phyloP scores from a whole-genome alignment of 106 monocot genomes.

The Dioscorea dumetorum region DNA sequence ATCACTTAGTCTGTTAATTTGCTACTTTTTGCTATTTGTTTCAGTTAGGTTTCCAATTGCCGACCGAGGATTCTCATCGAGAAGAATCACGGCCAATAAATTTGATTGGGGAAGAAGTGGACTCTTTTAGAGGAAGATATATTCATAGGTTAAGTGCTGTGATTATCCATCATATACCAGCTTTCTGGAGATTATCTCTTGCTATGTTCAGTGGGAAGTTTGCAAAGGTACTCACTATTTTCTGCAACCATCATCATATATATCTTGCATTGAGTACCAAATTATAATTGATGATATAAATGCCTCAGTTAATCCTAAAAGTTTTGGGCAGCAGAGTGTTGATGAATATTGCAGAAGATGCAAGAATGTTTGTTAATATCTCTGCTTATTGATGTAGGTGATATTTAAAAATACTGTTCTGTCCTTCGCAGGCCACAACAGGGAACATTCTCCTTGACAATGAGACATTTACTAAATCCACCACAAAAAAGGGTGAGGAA shows the following conservation, averaged over 20 bases:
- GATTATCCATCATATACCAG: conserved; percentile 74
- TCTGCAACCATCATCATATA: too few species aligned
- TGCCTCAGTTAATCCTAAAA: too few species aligned
- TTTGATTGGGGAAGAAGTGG: conserved; percentile 43
- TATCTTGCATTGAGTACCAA: too few species aligned
- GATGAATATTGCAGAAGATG: too few species aligned
- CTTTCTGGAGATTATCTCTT: conserved; percentile 87
- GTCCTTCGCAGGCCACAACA: conserved; percentile 50
- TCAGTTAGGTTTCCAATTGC: conserved; percentile 58
- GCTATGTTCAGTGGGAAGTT: conserved; percentile 98
- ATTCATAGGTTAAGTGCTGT: conserved; percentile 74
- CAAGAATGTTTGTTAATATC: too few species aligned
- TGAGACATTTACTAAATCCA: conserved; percentile 58
- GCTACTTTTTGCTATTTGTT: conserved; percentile 1
- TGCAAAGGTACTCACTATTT: conserved; percentile 55
- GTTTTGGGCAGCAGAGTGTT: too few species aligned
- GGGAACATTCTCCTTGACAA: conserved; percentile 66
- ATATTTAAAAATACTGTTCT: neutral
- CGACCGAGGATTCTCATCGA: conserved; percentile 41
- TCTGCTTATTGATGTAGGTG: too few species aligned
- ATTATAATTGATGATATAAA: too few species aligned
- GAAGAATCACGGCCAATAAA: conserved; percentile 28
- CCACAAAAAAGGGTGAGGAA: conserved; percentile 48
- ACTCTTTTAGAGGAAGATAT: conserved; percentile 80
- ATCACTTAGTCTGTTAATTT: neutral